Evolutionary conservation across 2,329 filamentous ascomycete species (phyloP).

Genomic region (Pseudopyricularia javanii): DNA sequence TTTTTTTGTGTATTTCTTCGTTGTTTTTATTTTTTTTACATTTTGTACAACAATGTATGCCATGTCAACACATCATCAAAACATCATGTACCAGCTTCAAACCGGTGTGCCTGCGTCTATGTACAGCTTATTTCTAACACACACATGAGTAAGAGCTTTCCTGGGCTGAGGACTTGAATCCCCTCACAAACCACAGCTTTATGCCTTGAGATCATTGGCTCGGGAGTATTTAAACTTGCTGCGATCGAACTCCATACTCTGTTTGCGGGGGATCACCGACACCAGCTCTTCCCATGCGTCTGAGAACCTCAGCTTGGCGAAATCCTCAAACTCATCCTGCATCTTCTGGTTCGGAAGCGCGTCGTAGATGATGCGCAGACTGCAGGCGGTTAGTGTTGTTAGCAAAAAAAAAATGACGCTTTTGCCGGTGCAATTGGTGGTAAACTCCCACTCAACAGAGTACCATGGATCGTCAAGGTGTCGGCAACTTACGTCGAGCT

Average conservation of each 20-base stretch:
- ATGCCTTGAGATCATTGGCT: slow-evolving; percentile 19
- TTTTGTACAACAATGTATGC: slow-evolving; percentile 1
- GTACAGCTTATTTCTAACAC: not conserved
- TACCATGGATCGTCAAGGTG: slow-evolving; percentile 1
- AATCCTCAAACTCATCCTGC: slow-evolving; percentile 60
- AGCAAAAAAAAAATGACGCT: not conserved
- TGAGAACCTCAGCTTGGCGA: slow-evolving; percentile 59
- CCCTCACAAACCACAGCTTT: no score
- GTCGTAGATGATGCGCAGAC: slow-evolving; percentile 67
- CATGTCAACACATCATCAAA: slow-evolving; percentile 7
- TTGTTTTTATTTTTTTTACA: slow-evolving; percentile 1
- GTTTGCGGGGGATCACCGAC: slow-evolving; percentile 18
- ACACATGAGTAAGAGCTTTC: not conserved
- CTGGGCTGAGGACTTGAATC: no score
- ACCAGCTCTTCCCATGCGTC: slow-evolving; percentile 56
- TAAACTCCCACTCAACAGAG: not conserved
- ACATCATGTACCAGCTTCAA: not conserved
- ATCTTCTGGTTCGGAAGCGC: slow-evolving; percentile 51
- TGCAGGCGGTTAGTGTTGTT: slow-evolving; percentile 17
- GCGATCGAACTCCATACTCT: slow-evolving; percentile 20
- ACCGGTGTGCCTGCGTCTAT: not conserved
- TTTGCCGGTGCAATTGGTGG: not conserved
- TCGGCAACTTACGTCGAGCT: slow-evolving; percentile 50
- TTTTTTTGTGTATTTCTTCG: not conserved
- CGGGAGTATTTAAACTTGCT: slow-evolving; percentile 36